Percentiles rank a stretch among this genome's conserved stretches.
Evolutionary conservation across 2,329 filamentous ascomycete genomes (phyloP).

Genomic region (Alternaria rosae): DNA sequence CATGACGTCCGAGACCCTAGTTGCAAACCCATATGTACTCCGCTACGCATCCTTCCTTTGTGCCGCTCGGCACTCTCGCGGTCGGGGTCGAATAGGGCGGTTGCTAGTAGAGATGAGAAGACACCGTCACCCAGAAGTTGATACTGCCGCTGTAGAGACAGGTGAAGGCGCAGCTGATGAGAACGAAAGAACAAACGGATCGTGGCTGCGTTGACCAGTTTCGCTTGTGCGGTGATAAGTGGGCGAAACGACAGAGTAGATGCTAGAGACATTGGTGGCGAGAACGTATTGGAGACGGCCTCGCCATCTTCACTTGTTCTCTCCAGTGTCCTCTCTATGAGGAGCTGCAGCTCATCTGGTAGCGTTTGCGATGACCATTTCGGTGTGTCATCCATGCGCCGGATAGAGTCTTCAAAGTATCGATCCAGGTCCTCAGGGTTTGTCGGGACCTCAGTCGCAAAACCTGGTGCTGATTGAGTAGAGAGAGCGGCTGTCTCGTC

Average conservation of each 20-base stretch:
- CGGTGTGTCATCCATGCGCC: conserved; percentile 36
- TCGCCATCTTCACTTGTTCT: background rate
- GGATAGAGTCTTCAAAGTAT: conserved; percentile 39
- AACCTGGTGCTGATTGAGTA: background rate
- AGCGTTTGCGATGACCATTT: conserved; percentile 13
- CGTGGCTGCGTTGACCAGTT: conserved; percentile 78
- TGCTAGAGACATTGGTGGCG: conserved; percentile 63
- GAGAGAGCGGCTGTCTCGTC: background rate
- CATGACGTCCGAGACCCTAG: conserved; percentile 82
- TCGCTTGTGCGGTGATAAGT: conserved; percentile 75
- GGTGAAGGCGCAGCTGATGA: conserved; percentile 74
- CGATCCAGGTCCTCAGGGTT: conserved; percentile 18
- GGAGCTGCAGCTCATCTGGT: conserved; percentile 38
- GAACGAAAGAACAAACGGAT: conserved; percentile 78
- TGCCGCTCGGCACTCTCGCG: conserved; percentile 79
- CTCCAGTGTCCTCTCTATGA: conserved; percentile 32
- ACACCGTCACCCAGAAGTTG: conserved; percentile 85
- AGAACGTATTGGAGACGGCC: conserved; percentile 30
- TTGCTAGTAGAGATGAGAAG: conserved; percentile 80
- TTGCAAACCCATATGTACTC: conserved; percentile 78
- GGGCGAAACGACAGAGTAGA: conserved; percentile 79
- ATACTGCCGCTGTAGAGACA: conserved; percentile 78
- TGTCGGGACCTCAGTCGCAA: background rate
- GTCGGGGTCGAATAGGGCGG: conserved; percentile 85
- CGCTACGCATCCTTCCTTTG: conserved; percentile 70